Evolutionary conservation across 2,329 filamentous ascomycete species (phyloP).

Genomic region (Remersonia thermophila): DNA sequence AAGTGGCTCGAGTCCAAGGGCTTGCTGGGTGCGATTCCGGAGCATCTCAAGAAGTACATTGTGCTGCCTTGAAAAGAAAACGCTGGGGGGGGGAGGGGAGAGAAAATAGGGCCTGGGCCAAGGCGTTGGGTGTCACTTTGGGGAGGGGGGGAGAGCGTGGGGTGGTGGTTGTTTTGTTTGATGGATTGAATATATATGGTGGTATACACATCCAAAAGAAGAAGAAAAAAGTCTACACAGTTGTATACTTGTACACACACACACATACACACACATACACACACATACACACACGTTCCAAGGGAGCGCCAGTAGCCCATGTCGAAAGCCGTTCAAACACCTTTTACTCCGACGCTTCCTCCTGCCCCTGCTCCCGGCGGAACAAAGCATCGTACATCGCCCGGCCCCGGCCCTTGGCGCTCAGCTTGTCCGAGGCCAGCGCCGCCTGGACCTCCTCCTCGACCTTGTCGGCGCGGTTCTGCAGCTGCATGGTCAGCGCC

Average conservation of each 20-base stretch:
- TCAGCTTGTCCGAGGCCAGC: neutral
- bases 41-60: constrained; percentile 84
- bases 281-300: no score
- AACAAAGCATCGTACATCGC: constrained; percentile 24
- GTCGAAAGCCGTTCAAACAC: neutral
- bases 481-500: constrained; percentile 26
- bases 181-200: neutral
- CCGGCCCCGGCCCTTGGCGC: constrained; percentile 9
- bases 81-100: neutral
- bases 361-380: constrained; percentile 8
- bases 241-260: constrained; percentile 15
- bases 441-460: constrained; percentile 18
- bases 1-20: constrained; percentile 87
- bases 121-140: neutral
- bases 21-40: constrained; percentile 66
- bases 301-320: no score
- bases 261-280: constrained; percentile 7
- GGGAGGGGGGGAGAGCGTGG: no score
- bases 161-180: neutral
- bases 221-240: no score
- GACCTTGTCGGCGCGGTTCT: constrained; percentile 25
- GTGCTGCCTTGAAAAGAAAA: constrained; percentile 80
- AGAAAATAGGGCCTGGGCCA: no score
- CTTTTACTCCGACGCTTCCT: neutral
- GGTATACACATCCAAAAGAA: no score